Conservation (phyloP, 1,139 yeast genomes). For the Maudiozyma humilis region DNA sequence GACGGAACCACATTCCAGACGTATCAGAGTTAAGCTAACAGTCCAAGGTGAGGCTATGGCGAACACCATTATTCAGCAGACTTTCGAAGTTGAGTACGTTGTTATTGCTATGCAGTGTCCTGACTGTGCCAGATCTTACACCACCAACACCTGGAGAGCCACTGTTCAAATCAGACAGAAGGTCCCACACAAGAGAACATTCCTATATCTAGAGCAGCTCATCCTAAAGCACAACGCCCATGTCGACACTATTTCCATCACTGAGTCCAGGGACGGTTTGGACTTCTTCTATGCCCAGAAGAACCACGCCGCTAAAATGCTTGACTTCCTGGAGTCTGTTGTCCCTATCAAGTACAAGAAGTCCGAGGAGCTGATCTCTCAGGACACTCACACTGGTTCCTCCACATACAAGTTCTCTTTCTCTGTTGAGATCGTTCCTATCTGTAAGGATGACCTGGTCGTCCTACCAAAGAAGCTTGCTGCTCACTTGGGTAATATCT, state of each 20-base stretch:
- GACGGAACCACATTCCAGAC: slow-evolving; percentile 98
- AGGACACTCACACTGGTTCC: slow-evolving; percentile 86
- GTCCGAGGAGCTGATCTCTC: slow-evolving; percentile 85
- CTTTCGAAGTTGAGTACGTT: slow-evolving; percentile 88
- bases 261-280: slow-evolving; percentile 88
- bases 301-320: slow-evolving; percentile 88
- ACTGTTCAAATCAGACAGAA: slow-evolving; percentile 95
- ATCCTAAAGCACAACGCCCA: slow-evolving; percentile 92
- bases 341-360: slow-evolving; percentile 81
- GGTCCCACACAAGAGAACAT: slow-evolving; percentile 93
- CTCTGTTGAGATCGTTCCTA: slow-evolving; percentile 93
- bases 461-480: slow-evolving; percentile 83
- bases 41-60: slow-evolving; percentile 96
- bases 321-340: slow-evolving; percentile 79
- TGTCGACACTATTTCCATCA: slow-evolving; percentile 84
- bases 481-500: slow-evolving; percentile 71
- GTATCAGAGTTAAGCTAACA: slow-evolving; percentile 81
- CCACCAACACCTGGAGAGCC: slow-evolving; percentile 97
- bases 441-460: slow-evolving; percentile 93
- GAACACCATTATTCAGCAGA: slow-evolving; percentile 87
- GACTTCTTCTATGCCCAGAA: slow-evolving; percentile 86
- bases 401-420: slow-evolving; percentile 83
- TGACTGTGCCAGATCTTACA: slow-evolving; percentile 94
- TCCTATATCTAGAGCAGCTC: slow-evolving; percentile 87
- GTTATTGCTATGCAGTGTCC: slow-evolving; percentile 97